phyloP scores from a whole-genome alignment of 495 filamentous ascomycete species.

The Letharia columbiana region DNA sequence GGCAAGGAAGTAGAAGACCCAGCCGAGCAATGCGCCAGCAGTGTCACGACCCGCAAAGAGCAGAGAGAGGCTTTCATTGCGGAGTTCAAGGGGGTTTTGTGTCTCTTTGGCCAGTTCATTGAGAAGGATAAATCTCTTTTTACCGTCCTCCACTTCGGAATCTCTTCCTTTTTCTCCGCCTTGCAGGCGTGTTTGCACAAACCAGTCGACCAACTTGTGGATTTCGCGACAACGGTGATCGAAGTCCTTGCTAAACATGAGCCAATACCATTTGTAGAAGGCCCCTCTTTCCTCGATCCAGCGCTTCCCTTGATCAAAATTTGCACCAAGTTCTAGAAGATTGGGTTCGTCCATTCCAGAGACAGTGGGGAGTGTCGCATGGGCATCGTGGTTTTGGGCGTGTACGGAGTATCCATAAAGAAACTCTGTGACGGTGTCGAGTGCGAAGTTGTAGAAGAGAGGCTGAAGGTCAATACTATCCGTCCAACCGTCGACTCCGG shows the following conservation, averaged over 20 bases:
- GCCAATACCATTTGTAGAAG: conserved; percentile 20
- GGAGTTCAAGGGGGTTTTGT: conserved; percentile 49
- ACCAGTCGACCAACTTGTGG: conserved; percentile 18
- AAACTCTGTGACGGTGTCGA: conserved; percentile 17
- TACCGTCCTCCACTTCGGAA: conserved; percentile 15
- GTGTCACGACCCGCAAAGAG: conserved; percentile 40
- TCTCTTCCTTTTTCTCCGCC: conserved; percentile 19
- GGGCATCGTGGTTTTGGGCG: conserved; percentile 17
- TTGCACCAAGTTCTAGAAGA: conserved; percentile 15
- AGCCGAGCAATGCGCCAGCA: conserved; percentile 36
- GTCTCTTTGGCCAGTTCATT: conserved; percentile 54
- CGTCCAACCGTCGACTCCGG: conserved; percentile 39
- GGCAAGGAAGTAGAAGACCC: conserved; percentile 20
- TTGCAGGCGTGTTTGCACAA: conserved; percentile 19
- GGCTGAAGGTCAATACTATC: conserved; percentile 34
- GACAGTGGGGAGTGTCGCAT: conserved; percentile 9
- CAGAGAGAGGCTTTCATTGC: conserved; percentile 55
- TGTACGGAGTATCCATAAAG: conserved; percentile 23
- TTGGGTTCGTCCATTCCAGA: conserved; percentile 15
- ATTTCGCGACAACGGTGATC: conserved; percentile 16
- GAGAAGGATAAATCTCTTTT: conserved; percentile 34
- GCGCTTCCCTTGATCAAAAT: conserved; percentile 18
- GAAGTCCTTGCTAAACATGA: conserved; percentile 15
- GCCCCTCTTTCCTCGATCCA: conserved; percentile 20
- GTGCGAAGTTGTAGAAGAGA: conserved; percentile 31